Conservation (phyloP, 345 rosid species). For the Angophora floribunda region DNA sequence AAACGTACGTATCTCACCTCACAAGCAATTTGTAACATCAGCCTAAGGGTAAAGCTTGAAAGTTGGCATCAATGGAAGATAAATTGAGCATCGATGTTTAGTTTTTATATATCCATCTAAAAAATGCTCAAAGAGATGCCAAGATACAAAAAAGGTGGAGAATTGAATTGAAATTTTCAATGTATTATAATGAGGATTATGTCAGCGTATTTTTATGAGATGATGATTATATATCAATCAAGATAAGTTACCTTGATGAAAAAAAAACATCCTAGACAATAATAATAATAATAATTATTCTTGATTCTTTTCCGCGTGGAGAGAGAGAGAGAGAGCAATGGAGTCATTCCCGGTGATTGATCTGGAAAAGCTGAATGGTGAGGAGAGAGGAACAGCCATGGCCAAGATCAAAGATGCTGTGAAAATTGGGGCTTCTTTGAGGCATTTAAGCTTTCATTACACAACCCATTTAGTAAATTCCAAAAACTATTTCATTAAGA, state of each 20-base stretch:
- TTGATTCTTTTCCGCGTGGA: background rate
- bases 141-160: too few relatives aligned
- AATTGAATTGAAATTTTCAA: too few relatives aligned
- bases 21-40: background rate
- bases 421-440: conserved; percentile 88
- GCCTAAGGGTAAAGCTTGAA: background rate
- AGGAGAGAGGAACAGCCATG: conserved; percentile 47
- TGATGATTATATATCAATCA: too few relatives aligned
- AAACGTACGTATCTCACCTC: background rate
- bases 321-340: conserved; percentile 14
- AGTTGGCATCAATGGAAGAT: background rate
- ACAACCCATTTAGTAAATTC: background rate
- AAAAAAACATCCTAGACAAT: too few relatives aligned
- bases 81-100: background rate
- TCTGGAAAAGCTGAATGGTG: conserved; percentile 47
- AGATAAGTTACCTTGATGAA: too few relatives aligned
- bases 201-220: too few relatives aligned
- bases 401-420: conserved; percentile 58
- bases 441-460: conserved; percentile 15
- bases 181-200: too few relatives aligned
- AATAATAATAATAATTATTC: background rate
- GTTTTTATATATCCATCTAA: background rate
- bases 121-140: background rate
- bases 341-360: conserved; percentile 56
- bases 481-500: background rate